These are phyloP conservation scores for Fulvia fulva DNA, from an alignment of 2,329 filamentous ascomycete genomes.

Conservation along the genomic window DNA sequence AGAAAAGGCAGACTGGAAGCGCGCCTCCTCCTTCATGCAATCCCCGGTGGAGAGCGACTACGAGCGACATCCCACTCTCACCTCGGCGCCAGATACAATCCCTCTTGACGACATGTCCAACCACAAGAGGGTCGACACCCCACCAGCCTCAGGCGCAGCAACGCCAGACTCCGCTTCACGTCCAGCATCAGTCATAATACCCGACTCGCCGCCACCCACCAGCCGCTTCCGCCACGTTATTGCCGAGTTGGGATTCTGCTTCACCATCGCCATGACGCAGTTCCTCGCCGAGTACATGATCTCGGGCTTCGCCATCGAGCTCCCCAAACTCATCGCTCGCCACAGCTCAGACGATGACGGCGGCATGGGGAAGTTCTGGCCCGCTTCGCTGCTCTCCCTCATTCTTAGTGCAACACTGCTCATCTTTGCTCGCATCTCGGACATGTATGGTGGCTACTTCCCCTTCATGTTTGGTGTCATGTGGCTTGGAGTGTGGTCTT, in stretches of 20 bases:
- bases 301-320: constrained; percentile 35
- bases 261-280: constrained; percentile 36
- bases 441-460: constrained; percentile 36
- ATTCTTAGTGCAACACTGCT: constrained; percentile 33
- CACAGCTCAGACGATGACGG: constrained; percentile 8
- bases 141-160: not conserved
- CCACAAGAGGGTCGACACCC: not conserved
- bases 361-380: constrained; percentile 33
- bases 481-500: constrained; percentile 35
- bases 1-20: constrained; percentile 28
- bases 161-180: not conserved
- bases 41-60: constrained; percentile 8
- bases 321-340: constrained; percentile 27
- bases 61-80: constrained; percentile 11
- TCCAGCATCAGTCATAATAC: not conserved
- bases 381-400: constrained; percentile 33
- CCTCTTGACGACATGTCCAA: constrained; percentile 6
- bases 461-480: constrained; percentile 34
- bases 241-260: constrained; percentile 34
- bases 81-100: constrained; percentile 10
- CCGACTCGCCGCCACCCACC: constrained; percentile 5
- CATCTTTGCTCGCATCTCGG: constrained; percentile 33
- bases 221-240: constrained; percentile 29
- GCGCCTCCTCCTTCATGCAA: constrained; percentile 20
- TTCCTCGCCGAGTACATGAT: constrained; percentile 37